Base-by-base conservation (phyloP, 1,139 yeast species). In the Saccharomyces pastorianus region DNA sequence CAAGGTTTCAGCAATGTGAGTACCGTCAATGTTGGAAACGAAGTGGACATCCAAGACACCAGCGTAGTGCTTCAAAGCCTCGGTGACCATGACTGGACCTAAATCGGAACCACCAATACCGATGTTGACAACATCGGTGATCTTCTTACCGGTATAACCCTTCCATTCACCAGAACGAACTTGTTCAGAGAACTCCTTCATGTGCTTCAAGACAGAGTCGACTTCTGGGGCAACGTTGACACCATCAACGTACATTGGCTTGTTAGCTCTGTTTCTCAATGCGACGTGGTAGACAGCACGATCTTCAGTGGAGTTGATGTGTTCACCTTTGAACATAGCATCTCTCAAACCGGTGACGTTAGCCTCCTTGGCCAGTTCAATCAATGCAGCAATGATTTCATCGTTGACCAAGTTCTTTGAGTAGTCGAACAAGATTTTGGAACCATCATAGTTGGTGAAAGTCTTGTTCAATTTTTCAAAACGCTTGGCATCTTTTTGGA, bases 1-100 rank as follows among this genome's bases (percentile, higher is more conserved):
- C 71, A 93, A 77, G 56, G 88, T 81, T 78, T 93, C 99, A 61
- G 96, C 93, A 71, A 91, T 80, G 76, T 91, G 96, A 57, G 99
- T 93, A 71, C 99, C 99, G 71, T 93, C 99, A 69, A 93, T 93
- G 81, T 93, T 93, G 64, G 98, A 91, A 58, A 93, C 98, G 73
- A 90, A 93, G 77, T 93, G 96, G 53, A 82, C 96, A 60, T 78
- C 75, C 66, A 93, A 78, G 58, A 84, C 87, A 67, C 85, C 79
- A 59, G 91, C 77, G 75, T 93, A 93, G 61, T 88, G 84, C 79
- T 91, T 93, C 71, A 93, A 82, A 42, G 99, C 97, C 76, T 93
- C 98, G 57, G 97, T 90, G 64, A 93, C 98, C 99, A 93, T 93
- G 55, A 93, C 98, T 51, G 99, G 99, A 66, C 99, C 99, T 68